Percentiles rank a stretch among this genome's conserved stretches.
phyloP scores from a whole-genome alignment of 1,284 basidiomycete genomes.

The Coniferiporia sulphurascens region DNA sequence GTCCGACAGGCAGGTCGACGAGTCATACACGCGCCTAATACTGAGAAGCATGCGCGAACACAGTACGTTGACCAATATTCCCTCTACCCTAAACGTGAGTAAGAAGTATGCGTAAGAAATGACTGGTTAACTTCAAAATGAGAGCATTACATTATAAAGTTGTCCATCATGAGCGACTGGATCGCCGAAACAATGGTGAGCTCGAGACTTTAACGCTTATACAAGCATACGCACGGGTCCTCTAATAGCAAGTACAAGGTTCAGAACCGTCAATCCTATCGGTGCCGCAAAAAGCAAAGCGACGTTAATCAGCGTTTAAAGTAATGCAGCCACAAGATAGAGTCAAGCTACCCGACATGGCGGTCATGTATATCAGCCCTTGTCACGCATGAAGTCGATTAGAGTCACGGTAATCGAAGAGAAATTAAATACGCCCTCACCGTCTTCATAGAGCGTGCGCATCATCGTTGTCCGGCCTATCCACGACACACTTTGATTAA shows the following conservation, averaged over 20 bases:
- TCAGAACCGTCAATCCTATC: neutral
- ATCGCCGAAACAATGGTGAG: neutral
- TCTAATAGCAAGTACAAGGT: neutral
- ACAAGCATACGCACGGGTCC: neutral
- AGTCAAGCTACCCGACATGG: neutral
- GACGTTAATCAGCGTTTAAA: neutral
- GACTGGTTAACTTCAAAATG: neutral
- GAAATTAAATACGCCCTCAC: neutral
- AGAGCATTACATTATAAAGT: neutral
- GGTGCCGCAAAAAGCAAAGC: neutral
- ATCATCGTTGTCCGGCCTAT: neutral
- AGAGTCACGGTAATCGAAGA: neutral
- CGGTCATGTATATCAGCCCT: neutral
- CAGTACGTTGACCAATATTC: neutral
- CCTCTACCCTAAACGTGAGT: neutral
- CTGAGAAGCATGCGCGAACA: slow-evolving; percentile 2
- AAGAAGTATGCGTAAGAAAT: neutral
- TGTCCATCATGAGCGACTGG: neutral
- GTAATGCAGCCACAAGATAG: neutral
- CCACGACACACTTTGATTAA: neutral
- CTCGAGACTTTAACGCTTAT: neutral
- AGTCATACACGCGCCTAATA: neutral
- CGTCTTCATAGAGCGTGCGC: neutral
- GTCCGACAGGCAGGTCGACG: neutral
- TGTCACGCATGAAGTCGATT: neutral